phyloP scores from a whole-genome alignment of 2,329 filamentous ascomycete species.

The Colletotrichum sp. region DNA sequence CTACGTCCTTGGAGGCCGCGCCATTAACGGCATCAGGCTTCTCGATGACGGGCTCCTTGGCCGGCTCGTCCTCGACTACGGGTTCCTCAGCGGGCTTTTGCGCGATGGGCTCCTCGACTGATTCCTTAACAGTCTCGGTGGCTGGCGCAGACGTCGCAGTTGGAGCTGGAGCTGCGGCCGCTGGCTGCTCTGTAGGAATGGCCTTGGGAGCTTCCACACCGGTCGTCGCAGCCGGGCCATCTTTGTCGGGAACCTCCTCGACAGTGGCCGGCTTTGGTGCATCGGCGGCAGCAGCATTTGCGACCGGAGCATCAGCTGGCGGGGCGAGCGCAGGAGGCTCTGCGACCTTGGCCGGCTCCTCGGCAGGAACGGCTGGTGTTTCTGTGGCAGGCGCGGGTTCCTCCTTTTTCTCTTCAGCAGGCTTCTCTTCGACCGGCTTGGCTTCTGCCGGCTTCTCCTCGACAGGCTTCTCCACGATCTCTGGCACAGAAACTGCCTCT shows the following conservation, averaged over 20 bases:
- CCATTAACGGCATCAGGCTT: slow-evolving; percentile 21
- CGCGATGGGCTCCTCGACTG: slow-evolving; percentile 25
- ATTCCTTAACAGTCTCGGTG: slow-evolving; percentile 2
- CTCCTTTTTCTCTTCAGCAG: slow-evolving; percentile 7
- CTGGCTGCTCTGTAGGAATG: slow-evolving; percentile 6
- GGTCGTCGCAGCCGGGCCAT: slow-evolving; percentile 26
- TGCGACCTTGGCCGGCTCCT: slow-evolving; percentile 26
- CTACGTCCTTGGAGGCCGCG: slow-evolving; percentile 22
- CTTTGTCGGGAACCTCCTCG: slow-evolving; percentile 14
- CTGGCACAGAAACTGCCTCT: background rate
- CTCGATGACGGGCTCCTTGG: slow-evolving; percentile 36
- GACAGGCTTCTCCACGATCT: background rate
- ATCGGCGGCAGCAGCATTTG: slow-evolving; percentile 32
- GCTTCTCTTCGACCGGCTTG: background rate
- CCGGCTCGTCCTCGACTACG: slow-evolving; percentile 25
- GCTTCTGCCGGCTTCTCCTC: background rate
- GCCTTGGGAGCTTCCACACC: slow-evolving; percentile 27
- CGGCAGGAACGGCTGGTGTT: slow-evolving; percentile 2
- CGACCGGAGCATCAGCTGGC: slow-evolving; percentile 10
- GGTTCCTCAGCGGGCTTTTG: slow-evolving; percentile 30
- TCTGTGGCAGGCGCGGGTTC: background rate
- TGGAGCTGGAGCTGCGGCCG: slow-evolving; percentile 9
- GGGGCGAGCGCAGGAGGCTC: slow-evolving; percentile 25
- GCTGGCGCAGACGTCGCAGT: background rate
- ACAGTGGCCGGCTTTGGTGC: slow-evolving; percentile 32